phyloP scores from a whole-genome alignment of 768 basidiomycete genomes.

The Imleria badia region DNA sequence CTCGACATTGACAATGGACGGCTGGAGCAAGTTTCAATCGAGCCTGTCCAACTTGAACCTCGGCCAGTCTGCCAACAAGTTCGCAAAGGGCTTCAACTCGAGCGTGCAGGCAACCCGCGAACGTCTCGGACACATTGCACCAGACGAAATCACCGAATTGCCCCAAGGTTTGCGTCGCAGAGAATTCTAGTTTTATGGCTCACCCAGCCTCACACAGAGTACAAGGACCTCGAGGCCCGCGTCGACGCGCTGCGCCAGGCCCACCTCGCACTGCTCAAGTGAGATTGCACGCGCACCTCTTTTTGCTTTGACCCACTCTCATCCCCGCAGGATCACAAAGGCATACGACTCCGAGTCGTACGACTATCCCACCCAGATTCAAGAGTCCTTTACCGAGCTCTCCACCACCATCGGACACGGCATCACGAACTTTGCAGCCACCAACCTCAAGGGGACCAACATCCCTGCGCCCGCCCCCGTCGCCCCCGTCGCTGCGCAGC shows the following conservation, averaged over 20 bases:
- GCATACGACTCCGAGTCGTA: slow-evolving; percentile 88
- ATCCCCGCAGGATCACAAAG: slow-evolving; percentile 64
- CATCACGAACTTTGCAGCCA: slow-evolving; percentile 81
- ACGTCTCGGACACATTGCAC: slow-evolving; percentile 83
- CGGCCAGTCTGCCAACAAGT: slow-evolving; percentile 69
- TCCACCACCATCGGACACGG: slow-evolving; percentile 69
- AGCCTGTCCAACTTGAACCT: slow-evolving; percentile 66
- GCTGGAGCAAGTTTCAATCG: slow-evolving; percentile 69
- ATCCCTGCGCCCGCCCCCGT: slow-evolving; percentile 69
- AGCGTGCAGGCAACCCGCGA: slow-evolving; percentile 87
- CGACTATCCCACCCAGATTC: slow-evolving; percentile 88
- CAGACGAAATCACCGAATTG: slow-evolving; percentile 93
- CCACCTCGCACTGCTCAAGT: slow-evolving; percentile 80
- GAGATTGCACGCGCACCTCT: slow-evolving; percentile 21
- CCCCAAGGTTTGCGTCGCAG: slow-evolving; percentile 65
- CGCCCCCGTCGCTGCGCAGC: slow-evolving; percentile 57
- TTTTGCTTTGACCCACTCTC: not conserved
- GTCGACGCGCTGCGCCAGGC: slow-evolving; percentile 88
- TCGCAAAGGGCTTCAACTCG: slow-evolving; percentile 78
- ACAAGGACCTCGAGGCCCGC: slow-evolving; percentile 91
- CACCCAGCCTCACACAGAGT: slow-evolving; percentile 55
- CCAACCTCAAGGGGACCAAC: slow-evolving; percentile 86
- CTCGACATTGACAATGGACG: slow-evolving; percentile 35
- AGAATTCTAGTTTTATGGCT: not conserved
- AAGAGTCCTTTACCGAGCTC: slow-evolving; percentile 76